Evolutionary conservation across 306 rosid genomes (phyloP), one percentile per base, ranked within the genome.

Genomic region (Citrullus colocynthis): DNA sequence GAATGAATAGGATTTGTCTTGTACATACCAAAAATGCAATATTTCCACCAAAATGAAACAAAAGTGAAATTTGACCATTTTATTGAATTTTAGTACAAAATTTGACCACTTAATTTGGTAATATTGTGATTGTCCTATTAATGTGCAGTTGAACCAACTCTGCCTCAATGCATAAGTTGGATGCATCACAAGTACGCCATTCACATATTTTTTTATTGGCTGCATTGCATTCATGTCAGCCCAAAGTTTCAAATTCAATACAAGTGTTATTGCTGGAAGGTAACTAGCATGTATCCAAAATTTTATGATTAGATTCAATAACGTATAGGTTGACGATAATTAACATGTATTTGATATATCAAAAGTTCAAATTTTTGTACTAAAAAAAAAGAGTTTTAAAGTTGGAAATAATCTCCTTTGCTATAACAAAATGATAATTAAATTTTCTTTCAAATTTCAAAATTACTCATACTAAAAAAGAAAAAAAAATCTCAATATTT

Each of bases 71-170:
- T 69, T 69, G 75, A 71, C 77, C 61, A 51, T 14, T 57, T 13
- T 41, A 41, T 41, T 41, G 6, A 41, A 3, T 41, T 41, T 41
- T 41, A 41, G 44, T 41, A 7, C 44, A 41, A 69, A 69, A 69
- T 41, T 69, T 69, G 75, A 71, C 77, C 61, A 51, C 14, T 57
- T 48, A 11, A 28, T 20, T 42, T 9, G 59, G 71, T 56, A 55
- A 78, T 17, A 44, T 60, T 58, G 54, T 52, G 24, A 18, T 60
- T 30, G 51, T 80, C 9, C 12, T 8, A 20, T 51, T 80, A 24
- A 48, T 37, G 74, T 74, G 56, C 14, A 72, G 65, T 72, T 79
- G 78, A 71, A 80, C 39, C n/a, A 16, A 72, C 75, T 75, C 56
- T 59, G 24, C 28, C 21, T 18, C 10, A 62, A 24, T 52, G 42